Conservation (phyloP, 768 basidiomycete species). For the Mycena leptocephala region DNA sequence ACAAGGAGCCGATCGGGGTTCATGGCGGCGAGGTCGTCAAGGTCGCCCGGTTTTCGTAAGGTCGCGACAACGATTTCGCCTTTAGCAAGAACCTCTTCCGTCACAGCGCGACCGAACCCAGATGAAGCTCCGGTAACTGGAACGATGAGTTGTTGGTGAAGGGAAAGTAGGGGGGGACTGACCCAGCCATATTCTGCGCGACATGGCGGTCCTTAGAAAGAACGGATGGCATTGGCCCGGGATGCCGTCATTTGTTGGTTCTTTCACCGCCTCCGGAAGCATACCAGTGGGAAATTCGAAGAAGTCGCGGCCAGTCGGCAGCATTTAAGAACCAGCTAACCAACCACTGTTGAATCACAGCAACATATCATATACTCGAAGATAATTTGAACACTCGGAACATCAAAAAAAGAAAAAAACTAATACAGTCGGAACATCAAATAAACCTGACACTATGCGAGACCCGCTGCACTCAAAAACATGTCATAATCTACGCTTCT, state of each 20-base stretch:
- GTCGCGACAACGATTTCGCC: conserved; percentile 39
- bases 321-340: too few relatives aligned
- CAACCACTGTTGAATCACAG: too few relatives aligned
- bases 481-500: not conserved
- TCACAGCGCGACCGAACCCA: conserved; percentile 37
- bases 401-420: too few relatives aligned
- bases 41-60: conserved; percentile 27
- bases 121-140: conserved; percentile 43
- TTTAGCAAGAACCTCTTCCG: conserved; percentile 35
- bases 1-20: conserved; percentile 26
- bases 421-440: too few relatives aligned
- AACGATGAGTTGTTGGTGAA: not conserved
- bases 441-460: not conserved
- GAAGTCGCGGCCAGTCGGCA: too few relatives aligned
- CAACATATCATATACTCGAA: too few relatives aligned
- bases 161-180: not conserved
- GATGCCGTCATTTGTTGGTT: too few relatives aligned
- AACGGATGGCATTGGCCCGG: too few relatives aligned
- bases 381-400: too few relatives aligned
- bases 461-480: not conserved
- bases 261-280: too few relatives aligned
- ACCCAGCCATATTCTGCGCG: conserved; percentile 2
- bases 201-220: not conserved
- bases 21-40: conserved; percentile 26
- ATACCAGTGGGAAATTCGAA: too few relatives aligned